These are phyloP conservation scores for Rhodotorula sp. DNA, from an alignment of 1,284 basidiomycete genomes.

Conservation along the genomic window DNA sequence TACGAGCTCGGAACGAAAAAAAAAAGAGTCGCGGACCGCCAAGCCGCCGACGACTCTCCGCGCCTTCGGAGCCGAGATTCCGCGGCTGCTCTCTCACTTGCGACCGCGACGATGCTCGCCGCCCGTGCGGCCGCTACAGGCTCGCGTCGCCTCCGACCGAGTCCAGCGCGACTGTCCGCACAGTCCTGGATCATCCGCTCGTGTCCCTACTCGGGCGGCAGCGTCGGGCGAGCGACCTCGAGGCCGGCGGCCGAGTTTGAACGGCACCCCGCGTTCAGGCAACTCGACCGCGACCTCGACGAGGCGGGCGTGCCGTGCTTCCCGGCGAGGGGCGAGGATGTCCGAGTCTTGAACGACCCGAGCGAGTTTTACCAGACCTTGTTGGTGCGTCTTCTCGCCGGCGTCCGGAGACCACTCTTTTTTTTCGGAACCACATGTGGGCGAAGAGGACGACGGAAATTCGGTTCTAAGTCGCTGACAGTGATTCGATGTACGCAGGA, in stretches of 20 bases:
- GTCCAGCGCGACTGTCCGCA: too few species aligned
- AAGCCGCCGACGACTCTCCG: background rate
- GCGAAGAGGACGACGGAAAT: background rate
- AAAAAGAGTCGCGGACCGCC: background rate
- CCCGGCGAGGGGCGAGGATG: conserved; percentile 48
- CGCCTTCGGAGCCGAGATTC: background rate
- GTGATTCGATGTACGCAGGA: conserved; percentile 53
- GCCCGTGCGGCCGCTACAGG: background rate
- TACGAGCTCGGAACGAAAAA: too few species aligned
- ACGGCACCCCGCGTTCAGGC: conserved; percentile 27
- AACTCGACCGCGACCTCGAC: conserved; percentile 17
- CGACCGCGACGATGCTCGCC: background rate
- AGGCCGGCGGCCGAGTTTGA: conserved; percentile 11
- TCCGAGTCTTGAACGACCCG: conserved; percentile 51
- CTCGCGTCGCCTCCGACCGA: background rate
- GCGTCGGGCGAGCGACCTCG: background rate
- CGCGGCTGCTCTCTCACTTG: background rate
- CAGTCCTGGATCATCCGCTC: too few species aligned
- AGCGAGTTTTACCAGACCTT: conserved; percentile 52
- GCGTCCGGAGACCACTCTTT: background rate
- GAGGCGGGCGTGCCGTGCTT: conserved; percentile 50
- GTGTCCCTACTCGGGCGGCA: too few species aligned
- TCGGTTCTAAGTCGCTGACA: too few species aligned
- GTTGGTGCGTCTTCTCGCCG: conserved; percentile 45
- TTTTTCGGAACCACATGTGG: background rate